Conservation (phyloP, 2,329 filamentous ascomycete species). For the Tolypocladium amazonense region DNA sequence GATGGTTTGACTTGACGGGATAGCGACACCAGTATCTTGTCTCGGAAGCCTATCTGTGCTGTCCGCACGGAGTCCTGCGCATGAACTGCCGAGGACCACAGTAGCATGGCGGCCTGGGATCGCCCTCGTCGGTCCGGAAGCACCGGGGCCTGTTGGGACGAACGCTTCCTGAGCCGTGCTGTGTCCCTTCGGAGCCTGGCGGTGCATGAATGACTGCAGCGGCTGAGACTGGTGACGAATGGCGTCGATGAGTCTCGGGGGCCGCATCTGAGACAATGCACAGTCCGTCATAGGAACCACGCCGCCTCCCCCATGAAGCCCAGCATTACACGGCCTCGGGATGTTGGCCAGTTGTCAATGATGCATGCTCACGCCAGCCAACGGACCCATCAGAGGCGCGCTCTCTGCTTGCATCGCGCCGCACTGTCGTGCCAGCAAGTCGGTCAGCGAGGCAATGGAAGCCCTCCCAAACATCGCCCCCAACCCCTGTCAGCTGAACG, state of each 20-base stretch:
- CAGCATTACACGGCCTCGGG: neutral
- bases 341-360: neutral
- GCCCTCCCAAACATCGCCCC: neutral
- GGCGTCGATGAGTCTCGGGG: neutral
- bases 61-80: too few species aligned
- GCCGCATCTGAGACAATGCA: neutral
- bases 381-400: neutral
- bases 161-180: neutral
- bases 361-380: neutral
- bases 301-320: neutral
- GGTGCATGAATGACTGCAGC: neutral
- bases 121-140: too few species aligned
- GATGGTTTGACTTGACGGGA: neutral
- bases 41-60: neutral
- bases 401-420: neutral
- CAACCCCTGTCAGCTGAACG: neutral
- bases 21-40: neutral
- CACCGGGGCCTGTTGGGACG: neutral
- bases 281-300: neutral
- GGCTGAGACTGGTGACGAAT: neutral
- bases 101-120: neutral
- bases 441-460: neutral
- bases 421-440: neutral
- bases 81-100: neutral
- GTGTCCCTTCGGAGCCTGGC: neutral